Conservation (phyloP, 345 rosid species). For the Brassica incana region DNA sequence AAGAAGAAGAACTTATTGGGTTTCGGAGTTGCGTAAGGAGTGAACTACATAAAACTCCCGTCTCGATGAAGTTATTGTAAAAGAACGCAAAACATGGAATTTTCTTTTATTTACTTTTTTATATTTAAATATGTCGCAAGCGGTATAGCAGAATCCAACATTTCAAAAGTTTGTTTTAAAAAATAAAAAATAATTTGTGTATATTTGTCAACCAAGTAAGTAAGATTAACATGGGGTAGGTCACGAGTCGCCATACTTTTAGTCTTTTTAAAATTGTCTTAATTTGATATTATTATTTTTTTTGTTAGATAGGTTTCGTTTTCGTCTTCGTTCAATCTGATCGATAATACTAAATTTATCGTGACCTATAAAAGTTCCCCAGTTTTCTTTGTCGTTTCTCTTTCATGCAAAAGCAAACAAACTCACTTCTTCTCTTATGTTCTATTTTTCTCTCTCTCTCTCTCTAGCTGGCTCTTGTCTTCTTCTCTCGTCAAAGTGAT, state of each 20-base stretch:
- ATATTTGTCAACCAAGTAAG: slow-evolving; percentile 20
- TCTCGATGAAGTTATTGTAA: slow-evolving; percentile 3
- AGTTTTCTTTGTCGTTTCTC: background rate
- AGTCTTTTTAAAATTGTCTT: background rate
- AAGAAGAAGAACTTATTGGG: background rate
- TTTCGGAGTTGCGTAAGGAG: slow-evolving; percentile 31
- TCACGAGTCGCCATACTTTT: slow-evolving; percentile 6
- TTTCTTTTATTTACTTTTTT: background rate
- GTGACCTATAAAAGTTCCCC: slow-evolving; percentile 6
- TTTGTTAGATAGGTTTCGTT: slow-evolving; percentile 19
- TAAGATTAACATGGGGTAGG: background rate
- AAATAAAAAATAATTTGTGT: background rate
- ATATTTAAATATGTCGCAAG: background rate
- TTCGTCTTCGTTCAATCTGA: background rate
- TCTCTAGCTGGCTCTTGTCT: slow-evolving; percentile 22
- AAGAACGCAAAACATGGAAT: slow-evolving; percentile 38
- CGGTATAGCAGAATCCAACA: slow-evolving; percentile 16
- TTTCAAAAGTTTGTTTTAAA: background rate
- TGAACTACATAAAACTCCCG: slow-evolving; percentile 22
- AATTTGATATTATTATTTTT: background rate
- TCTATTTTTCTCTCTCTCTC: background rate
- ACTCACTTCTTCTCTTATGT: slow-evolving; percentile 1
- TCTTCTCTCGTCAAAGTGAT: slow-evolving; percentile 19
- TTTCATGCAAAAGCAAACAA: slow-evolving; percentile 32
- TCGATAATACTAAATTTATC: slow-evolving; percentile 1